Evolutionary conservation across 371 early-diverging fungal species (phyloP).

Genomic region (Mucor plumbeus): DNA sequence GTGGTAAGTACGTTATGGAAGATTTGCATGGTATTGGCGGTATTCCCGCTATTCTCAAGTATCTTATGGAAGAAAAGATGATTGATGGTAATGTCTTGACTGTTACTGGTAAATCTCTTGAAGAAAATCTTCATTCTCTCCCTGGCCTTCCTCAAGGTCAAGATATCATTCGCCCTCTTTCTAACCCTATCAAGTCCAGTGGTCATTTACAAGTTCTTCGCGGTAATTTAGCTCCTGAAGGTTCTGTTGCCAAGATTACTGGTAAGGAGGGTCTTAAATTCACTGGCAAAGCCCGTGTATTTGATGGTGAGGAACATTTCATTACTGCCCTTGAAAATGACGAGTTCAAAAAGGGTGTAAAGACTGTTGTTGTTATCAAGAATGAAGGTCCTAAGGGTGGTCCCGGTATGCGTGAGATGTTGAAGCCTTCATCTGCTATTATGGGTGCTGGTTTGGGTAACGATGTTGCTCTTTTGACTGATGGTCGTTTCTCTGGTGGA

Average conservation of each 20-base stretch:
- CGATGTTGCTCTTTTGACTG: conserved; percentile 93
- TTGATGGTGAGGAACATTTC: conserved; percentile 91
- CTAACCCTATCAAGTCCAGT: conserved; percentile 85
- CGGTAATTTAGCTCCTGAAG: conserved; percentile 94
- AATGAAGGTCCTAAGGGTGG: conserved; percentile 90
- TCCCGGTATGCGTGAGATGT: conserved; percentile 93
- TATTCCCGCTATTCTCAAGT: conserved; percentile 85
- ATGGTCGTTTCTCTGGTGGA: conserved; percentile 97
- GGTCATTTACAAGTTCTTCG: conserved; percentile 92
- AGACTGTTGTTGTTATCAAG: conserved; percentile 76
- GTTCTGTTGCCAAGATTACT: conserved; percentile 98
- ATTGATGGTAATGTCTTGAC: conserved; percentile 79
- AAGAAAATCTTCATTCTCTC: conserved; percentile 73
- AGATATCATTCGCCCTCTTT: conserved; percentile 81
- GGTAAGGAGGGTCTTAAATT: conserved; percentile 95
- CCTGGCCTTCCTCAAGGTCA: conserved; percentile 76
- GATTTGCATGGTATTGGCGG: conserved; percentile 83
- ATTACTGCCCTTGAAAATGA: conserved; percentile 82
- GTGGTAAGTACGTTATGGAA: conserved; percentile 87
- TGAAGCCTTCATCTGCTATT: conserved; percentile 95
- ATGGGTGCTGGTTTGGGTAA: conserved; percentile 98
- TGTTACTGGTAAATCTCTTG: conserved; percentile 85
- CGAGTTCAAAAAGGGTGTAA: conserved; percentile 76
- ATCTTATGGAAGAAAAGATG: conserved; percentile 71
- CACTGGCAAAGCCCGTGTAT: conserved; percentile 86